Evolutionary conservation across 805 yeast species (phyloP).

Genomic region (Wickerhamomyces chaumierensis): DNA sequence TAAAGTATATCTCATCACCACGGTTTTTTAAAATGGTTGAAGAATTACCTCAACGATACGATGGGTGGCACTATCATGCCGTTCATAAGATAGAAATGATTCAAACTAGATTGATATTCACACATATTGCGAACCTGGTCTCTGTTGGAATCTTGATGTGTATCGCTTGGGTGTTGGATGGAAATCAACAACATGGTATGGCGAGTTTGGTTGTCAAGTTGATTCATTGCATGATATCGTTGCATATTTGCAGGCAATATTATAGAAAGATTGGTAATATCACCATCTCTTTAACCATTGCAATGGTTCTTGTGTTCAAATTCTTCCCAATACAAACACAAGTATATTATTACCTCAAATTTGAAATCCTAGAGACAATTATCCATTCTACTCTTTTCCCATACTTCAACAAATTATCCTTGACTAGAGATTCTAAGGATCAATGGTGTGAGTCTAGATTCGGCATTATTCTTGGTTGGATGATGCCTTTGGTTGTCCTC

Average conservation of each 20-base stretch:
- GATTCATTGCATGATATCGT: not conserved
- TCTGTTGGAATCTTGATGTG: not conserved
- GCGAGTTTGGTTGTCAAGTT: too few relatives aligned
- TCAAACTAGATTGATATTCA: not conserved
- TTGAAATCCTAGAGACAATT: not conserved
- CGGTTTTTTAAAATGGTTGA: not conserved
- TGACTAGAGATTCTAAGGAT: not conserved
- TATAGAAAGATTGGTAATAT: not conserved
- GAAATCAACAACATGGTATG: too few relatives aligned
- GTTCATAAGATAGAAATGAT: not conserved
- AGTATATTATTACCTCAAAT: not conserved
- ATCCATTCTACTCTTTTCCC: not conserved
- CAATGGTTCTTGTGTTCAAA: not conserved
- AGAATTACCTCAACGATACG: not conserved
- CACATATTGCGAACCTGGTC: not conserved
- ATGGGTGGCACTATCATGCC: not conserved
- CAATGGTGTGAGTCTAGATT: not conserved
- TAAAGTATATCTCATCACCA: not conserved
- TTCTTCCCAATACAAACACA: not conserved
- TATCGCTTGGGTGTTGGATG: not conserved
- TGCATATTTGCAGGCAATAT: not conserved
- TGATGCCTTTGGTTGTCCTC: not conserved
- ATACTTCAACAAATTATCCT: not conserved
- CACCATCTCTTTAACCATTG: not conserved
- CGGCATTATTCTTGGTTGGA: not conserved